Percentiles rank a stretch among this genome's conserved stretches.
These are phyloP conservation scores for Naganishia vaughanmartiniae DNA, from an alignment of 768 basidiomycete genomes.

Conservation along the genomic window DNA sequence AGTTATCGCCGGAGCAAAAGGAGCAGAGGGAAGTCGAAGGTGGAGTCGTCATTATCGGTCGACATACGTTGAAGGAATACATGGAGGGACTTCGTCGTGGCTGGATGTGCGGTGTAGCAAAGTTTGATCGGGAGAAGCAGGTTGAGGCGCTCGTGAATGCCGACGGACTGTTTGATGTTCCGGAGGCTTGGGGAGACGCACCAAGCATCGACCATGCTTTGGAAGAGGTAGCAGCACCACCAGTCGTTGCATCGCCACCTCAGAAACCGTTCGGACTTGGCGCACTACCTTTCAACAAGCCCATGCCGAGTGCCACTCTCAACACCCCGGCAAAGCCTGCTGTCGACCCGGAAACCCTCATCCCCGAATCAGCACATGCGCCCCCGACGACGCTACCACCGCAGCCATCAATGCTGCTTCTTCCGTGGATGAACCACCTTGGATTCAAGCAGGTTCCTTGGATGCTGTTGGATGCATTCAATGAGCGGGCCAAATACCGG, in stretches of 20 bases:
- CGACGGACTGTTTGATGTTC: conserved; percentile 76
- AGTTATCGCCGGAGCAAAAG: conserved; percentile 59
- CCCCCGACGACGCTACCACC: conserved; percentile 64
- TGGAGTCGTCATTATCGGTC: conserved; percentile 78
- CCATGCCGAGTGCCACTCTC: conserved; percentile 45
- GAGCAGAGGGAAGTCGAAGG: conserved; percentile 69
- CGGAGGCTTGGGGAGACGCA: conserved; percentile 53
- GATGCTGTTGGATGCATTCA: conserved; percentile 92
- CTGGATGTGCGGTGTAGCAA: conserved; percentile 71
- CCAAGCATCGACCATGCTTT: conserved; percentile 24
- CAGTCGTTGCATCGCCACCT: neutral
- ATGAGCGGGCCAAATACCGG: conserved; percentile 74
- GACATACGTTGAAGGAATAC: conserved; percentile 91
- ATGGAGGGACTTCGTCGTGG: conserved; percentile 80
- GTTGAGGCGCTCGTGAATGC: conserved; percentile 66
- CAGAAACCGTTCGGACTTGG: conserved; percentile 20
- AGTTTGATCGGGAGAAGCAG: conserved; percentile 55
- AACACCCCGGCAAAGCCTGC: conserved; percentile 35
- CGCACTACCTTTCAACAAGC: conserved; percentile 33
- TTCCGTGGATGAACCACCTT: conserved; percentile 58
- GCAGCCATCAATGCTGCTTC: conserved; percentile 66
- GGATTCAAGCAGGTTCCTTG: conserved; percentile 77
- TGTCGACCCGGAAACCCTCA: conserved; percentile 33
- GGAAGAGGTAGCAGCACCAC: conserved; percentile 32
- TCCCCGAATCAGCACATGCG: conserved; percentile 53